Base-by-base conservation (phyloP, 768 basidiomycete genomes). In the Hericium rajendrae region DNA sequence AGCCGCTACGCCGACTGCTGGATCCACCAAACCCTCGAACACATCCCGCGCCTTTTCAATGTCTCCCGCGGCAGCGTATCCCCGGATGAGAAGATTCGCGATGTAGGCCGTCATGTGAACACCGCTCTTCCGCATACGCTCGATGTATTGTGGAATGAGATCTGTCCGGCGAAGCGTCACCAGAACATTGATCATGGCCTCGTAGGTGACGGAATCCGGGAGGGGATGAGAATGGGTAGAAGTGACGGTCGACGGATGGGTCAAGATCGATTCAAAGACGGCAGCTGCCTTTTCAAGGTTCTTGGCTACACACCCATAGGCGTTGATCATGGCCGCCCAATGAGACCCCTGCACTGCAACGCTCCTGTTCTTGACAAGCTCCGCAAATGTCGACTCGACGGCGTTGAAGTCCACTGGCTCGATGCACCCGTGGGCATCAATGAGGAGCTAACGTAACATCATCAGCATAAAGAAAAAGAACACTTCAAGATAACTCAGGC, bases 51-150 rank as follows among this genome's bases (percentile, higher is more conserved):
- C 85, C 55, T 80, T 74, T 15, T 82, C 83, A 55, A 97, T 74
- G 43, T 86, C 75, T 16, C 86, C 85, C 1, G 76, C 78, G 26
- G 84, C 79, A 0, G 94, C 78, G 64, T 84, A 80, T 3, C 81
- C 85, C 65, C 80, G 77, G 72, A 93, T 89, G 65, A 91, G 73
- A 57, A 86, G 76, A 73, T 97, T 97, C 26, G 87, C 88, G 62
- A 97, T 89, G 71, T 99, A 99, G 6, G 95, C 94, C 2, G 94
- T 97, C 82, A 93, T 86, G 64, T 88, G 87, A 8, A 94, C 82
- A 37, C 83, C 82, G 6, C 78, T 74, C 1, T 71, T 63, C 22
- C 71, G 73, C 74, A 97, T 82, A 57, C 81, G 80, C 37, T 72
- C 67, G 38, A 87, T 69, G 67, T 91, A 93, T 16, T 72, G 64